Evolutionary conservation across 148 eudicot species (phyloP), one percentile per base, ranked within the genome.

Genomic region (Camellia granthamiana): DNA sequence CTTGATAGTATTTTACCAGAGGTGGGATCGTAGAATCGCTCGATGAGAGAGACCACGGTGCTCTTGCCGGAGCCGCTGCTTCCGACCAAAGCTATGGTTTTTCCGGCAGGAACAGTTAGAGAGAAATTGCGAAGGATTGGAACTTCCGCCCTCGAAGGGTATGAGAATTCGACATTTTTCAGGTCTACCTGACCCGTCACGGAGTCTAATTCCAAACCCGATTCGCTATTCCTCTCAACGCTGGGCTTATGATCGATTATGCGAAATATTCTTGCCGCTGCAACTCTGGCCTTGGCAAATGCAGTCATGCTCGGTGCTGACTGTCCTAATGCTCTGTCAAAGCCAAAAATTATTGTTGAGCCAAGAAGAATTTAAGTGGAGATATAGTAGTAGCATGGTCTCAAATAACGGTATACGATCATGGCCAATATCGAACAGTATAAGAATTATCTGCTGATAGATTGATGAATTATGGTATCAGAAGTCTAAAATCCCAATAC

Each of bases 21-120:
- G 68, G 83, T 85, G 55, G 99, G 99, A 86, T 96, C 99, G 81
- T 96, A 96, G 80, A 96, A 96, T 85, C 99, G 91, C 89, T 96
- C 99, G 73, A 96, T 92, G 65, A 96, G 97, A 19, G 99, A 90
- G 5, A 96, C 99, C 42, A 96, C 98, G 5, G 99, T 96, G 85
- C 99, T 96, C 82, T 96, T 96, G 21, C 99, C 99, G 8, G 99
- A 93, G 74, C 99, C 99, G 81, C 99, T 96, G 81, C 99, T 96
- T 84, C 99, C 99, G 61, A 96, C 99, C 78, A 96, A 85, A 74
- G 99, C 99, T 49, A 96, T 92, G 76, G 99, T 96, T 85, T 96
- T 96, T 43, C 98, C 99, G 42, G 98, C 92, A 71, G 98, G 95
- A 2, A 96, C 95, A 0, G 82, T 78, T 19, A 96, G 87, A 12